Evolutionary conservation across 2,329 filamentous ascomycete genomes (phyloP).

Genomic region (Plectosphaerella plurivora): DNA sequence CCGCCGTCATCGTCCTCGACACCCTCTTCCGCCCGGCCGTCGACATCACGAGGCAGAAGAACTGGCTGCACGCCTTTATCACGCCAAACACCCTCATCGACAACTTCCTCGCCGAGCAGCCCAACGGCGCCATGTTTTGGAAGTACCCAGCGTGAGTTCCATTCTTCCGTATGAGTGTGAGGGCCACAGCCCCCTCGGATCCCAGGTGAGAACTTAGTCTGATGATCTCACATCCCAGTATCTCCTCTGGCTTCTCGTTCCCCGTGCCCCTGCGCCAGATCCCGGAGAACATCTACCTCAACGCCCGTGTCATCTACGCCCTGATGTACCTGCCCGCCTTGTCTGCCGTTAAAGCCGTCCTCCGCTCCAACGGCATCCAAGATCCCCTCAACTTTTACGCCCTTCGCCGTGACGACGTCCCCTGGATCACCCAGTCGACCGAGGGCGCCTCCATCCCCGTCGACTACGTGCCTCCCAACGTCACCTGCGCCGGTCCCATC

Average conservation of each 20-base stretch:
- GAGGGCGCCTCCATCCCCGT: constrained; percentile 18
- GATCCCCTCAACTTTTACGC: constrained; percentile 15
- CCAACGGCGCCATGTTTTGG: constrained; percentile 28
- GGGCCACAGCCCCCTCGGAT: neutral
- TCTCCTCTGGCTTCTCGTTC: constrained; percentile 36
- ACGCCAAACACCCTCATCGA: constrained; percentile 39
- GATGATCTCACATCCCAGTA: constrained; percentile 17
- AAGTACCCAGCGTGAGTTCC: constrained; percentile 32
- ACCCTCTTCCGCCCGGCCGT: no score
- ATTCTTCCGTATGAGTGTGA: no score
- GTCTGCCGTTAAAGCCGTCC: neutral
- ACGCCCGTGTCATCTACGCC: constrained; percentile 13
- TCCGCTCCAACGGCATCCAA: constrained; percentile 14
- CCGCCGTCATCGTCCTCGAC: constrained; percentile 26
- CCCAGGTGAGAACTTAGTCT: neutral
- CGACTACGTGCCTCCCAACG: constrained; percentile 13
- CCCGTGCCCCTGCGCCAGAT: constrained; percentile 38
- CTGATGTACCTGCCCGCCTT: neutral
- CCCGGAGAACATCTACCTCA: constrained; percentile 30
- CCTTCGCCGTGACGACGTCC: constrained; percentile 13
- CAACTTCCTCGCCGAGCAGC: constrained; percentile 32
- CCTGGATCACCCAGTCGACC: constrained; percentile 19
- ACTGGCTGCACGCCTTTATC: constrained; percentile 28
- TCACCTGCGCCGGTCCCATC: constrained; percentile 17
- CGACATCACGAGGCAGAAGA: constrained; percentile 15